A percentile compares a stretch with the other conserved stretches of the same genome.
Conservation (phyloP, 441 rosid species). For the Pelargonium citronellum region DNA sequence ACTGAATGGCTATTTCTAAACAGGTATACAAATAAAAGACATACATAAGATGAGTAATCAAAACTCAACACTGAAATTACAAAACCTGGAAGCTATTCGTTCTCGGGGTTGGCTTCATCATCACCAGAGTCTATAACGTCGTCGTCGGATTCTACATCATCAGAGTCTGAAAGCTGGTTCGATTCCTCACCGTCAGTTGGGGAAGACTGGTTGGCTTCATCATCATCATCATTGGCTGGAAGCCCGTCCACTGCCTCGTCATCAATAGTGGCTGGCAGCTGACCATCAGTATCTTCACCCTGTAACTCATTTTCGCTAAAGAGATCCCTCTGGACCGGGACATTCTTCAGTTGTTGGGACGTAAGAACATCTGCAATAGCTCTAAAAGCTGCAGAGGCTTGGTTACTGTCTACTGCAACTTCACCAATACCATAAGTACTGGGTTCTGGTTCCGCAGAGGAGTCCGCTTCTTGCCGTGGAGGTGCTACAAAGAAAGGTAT, state of each 20-base stretch:
- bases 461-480: constrained; percentile 38
- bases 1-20: too few relatives aligned
- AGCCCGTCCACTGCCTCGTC: constrained; percentile 20
- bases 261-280: constrained; percentile 8
- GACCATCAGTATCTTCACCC: constrained; percentile 29
- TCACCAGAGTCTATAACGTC: too few relatives aligned
- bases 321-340: constrained; percentile 82
- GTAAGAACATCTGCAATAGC: constrained; percentile 72
- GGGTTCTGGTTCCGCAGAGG: constrained; percentile 26
- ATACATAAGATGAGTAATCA: not conserved
- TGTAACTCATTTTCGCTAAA: constrained; percentile 53
- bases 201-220: not conserved
- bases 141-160: constrained; percentile 7
- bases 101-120: not conserved
- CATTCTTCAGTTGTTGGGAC: constrained; percentile 63
- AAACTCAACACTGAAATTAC: not conserved
- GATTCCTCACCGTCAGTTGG: not conserved
- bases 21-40: too few relatives aligned
- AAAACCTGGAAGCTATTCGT: not conserved
- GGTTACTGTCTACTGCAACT: constrained; percentile 42
- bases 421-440: constrained; percentile 32
- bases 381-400: constrained; percentile 60
- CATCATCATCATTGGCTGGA: not conserved
- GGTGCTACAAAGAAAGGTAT: constrained; percentile 88
- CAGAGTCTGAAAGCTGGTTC: constrained; percentile 16